Base-by-base conservation (phyloP, 1,139 yeast species). In the Yamadazyma friedrichii region DNA sequence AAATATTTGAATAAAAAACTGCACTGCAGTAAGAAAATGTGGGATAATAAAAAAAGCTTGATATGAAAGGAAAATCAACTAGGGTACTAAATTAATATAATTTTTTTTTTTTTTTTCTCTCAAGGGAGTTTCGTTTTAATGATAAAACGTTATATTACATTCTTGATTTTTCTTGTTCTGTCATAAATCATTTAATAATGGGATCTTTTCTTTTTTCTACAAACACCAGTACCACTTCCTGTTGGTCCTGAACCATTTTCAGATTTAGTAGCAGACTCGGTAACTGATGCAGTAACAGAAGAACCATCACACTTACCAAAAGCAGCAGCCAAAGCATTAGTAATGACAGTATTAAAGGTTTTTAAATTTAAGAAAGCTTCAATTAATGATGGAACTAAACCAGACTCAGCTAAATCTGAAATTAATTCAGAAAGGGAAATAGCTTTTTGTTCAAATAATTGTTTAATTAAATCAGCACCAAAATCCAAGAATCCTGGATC, bases 321-420 rank as follows among this genome's bases (percentile, higher is more conserved):
- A 32, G 74, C 74, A 48, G 76, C 76, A 50, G 74, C 73, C 56
- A 71, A 68, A 31, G 76, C 75, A 46, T 65, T 71, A 46, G 66
- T 66, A 44, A 67, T 60, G 41, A 70, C 67, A 15, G 72, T 61
- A 56, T 66, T 59, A 48, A 71, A 67, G 29, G 75, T 70, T 36
- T 55, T 59, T 37, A 69, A 43, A 53, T 63, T 70, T 54, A 71
- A 67, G 64, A 71, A 69, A 44, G 64, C 62, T 50, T 67, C 50
- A 54, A 71, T 54, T 43, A 71, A 53, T 15, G 67, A 54, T 32
- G 70, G 65, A 44, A 70, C 58, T 51, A 70, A 64, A 38, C 74
- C 75, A 37, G 76, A 71, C 25, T 61, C 58, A 29, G 51, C 42
- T 34, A 71, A 45, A 35, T 67, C 76, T 35, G 43, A 41, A 41